Conservation (phyloP, 352 stramenopile species). For the Phytophthora aleatoria region DNA sequence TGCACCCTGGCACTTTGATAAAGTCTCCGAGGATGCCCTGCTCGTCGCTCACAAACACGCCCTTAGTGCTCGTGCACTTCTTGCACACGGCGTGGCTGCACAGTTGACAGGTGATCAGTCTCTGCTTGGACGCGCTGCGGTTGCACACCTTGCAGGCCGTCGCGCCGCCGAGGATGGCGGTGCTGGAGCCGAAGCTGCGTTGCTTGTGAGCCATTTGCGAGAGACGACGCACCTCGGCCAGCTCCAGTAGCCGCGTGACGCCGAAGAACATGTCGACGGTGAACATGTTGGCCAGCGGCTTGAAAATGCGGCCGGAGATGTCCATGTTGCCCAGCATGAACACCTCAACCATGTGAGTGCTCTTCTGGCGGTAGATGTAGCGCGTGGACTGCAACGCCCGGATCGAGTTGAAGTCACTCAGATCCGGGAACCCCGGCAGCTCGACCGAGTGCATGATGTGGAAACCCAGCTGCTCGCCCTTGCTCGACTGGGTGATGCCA, state of each 20-base stretch:
- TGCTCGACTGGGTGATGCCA: slow-evolving; percentile 46
- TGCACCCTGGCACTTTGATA: slow-evolving; percentile 47
- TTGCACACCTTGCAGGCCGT: slow-evolving; percentile 40
- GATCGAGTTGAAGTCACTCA: slow-evolving; percentile 58
- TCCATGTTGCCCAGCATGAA: slow-evolving; percentile 67
- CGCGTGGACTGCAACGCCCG: slow-evolving; percentile 53
- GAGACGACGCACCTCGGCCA: slow-evolving; percentile 59
- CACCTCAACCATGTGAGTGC: slow-evolving; percentile 53
- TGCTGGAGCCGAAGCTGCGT: slow-evolving; percentile 28
- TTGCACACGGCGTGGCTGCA: slow-evolving; percentile 55
- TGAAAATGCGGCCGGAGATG: slow-evolving; percentile 47
- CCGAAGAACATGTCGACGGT: slow-evolving; percentile 48
- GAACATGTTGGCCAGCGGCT: slow-evolving; percentile 48
- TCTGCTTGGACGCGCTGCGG: slow-evolving; percentile 39
- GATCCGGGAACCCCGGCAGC: slow-evolving; percentile 53
- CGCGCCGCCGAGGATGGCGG: slow-evolving; percentile 23
- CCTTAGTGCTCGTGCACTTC: slow-evolving; percentile 48
- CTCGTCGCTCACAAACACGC: slow-evolving; percentile 50
- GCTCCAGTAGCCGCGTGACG: slow-evolving; percentile 49
- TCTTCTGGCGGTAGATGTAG: slow-evolving; percentile 66
- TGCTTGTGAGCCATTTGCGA: slow-evolving; percentile 54
- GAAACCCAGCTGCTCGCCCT: slow-evolving; percentile 60
- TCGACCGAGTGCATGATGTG: slow-evolving; percentile 77
- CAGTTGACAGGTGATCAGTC: slow-evolving; percentile 48
- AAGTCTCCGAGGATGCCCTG: slow-evolving; percentile 53